These are phyloP conservation scores for Cocos nucifera DNA, from an alignment of 176 grass and related monocot genomes.

Conservation along the genomic window DNA sequence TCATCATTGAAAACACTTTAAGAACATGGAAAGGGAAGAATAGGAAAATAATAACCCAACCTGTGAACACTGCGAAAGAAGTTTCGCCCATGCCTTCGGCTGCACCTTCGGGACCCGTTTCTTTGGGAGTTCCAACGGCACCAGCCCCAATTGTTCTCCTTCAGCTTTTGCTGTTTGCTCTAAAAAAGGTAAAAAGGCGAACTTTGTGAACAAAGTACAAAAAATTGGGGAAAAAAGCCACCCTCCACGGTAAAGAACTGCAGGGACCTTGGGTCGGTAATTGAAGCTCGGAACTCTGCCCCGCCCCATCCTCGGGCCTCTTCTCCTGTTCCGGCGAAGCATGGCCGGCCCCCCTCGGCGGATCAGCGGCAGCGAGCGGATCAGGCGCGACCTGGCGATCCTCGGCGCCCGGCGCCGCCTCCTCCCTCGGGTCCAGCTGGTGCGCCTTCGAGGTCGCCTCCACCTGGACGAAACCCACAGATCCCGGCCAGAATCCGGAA, in stretches of 20 bases:
- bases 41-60: conserved; percentile 9
- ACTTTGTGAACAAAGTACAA: too few species aligned
- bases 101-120: conserved; percentile 26
- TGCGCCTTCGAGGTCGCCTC: not conserved
- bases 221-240: too few species aligned
- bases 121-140: not conserved
- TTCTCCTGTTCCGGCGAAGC: conserved; percentile 15
- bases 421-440: not conserved
- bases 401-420: not conserved
- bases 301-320: not conserved
- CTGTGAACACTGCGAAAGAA: conserved; percentile 82
- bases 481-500: conserved; percentile 22
- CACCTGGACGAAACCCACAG: not conserved
- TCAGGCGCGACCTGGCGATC: not conserved
- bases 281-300: not conserved
- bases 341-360: not conserved
- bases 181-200: not conserved
- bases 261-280: not conserved
- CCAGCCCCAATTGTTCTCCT: conserved; percentile 18
- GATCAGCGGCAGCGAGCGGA: not conserved
- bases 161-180: conserved; percentile 20
- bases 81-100: conserved; percentile 62
- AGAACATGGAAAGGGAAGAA: not conserved
- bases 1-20: not conserved
- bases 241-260: not conserved